Evolutionary conservation across 2,329 filamentous ascomycete genomes (phyloP), one percentile per base, ranked within the genome.

Genomic region (Stachybotrys echinatus): DNA sequence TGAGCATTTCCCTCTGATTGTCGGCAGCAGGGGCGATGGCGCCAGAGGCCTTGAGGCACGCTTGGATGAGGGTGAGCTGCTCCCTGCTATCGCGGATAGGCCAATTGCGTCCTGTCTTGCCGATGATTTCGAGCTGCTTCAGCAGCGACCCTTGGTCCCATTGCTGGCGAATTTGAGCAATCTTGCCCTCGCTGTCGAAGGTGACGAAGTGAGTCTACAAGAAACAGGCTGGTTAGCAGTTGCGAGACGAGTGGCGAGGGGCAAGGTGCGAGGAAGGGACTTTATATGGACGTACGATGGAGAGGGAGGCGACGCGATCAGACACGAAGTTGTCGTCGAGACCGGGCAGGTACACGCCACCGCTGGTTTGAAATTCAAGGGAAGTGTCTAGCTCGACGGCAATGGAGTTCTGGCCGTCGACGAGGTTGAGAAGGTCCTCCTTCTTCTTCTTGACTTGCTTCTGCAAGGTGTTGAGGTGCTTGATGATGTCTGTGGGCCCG

Each of bases 141-240:
- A 99, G 81, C 39, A 99, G 81, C 48, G 90, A 87, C 53, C 85
- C 92, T 70, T 99, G 94, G 67, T 99, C 94, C 94, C 94, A 99
- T 67, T 87, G 89, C 58, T 92, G 83, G 59, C 92, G 88, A 56
- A 97, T 88, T 67, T 94, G 89, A 52, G 80, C 69, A 65, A 99
- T 96, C 73, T 89, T 91, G 66, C 84, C 81, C 44, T 86, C 70
- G 56, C 70, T 65, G 67, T 95, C 81, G 70, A 96, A 96, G 51
- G 83, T 81, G 57, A 99, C 92, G 56, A 97, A 85, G 74, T 99
- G 94, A 60, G 86, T 81, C 89, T 94, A 67, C 18, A 27, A 40
- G 23, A 12, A 18, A 27, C 12, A 27, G 22, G 18, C n/a, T 42
- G 54, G 56, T 45, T 61, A 55, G 45, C 23, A 45, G 20, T 17